Evolutionary conservation across 1,284 basidiomycete genomes (phyloP), one percentile per base, ranked within the genome.

Genomic region (Nidula niveotomentosa): DNA sequence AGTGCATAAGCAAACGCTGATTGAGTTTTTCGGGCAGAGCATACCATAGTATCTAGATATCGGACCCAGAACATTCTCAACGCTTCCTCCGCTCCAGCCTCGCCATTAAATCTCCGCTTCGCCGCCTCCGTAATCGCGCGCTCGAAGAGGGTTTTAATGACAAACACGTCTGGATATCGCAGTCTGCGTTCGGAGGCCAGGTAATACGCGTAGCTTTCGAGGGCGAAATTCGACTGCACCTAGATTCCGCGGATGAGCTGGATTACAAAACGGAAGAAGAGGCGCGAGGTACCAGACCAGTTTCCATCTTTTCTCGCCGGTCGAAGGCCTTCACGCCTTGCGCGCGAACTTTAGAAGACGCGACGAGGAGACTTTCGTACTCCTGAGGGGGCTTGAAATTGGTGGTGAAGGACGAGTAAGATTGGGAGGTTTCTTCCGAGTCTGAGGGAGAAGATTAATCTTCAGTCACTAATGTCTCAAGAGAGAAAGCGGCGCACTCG

Each of bases 361-460:
- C 69, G 13, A 96, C 81, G 45, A 97, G 79, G 7, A 88, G 72
- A 0, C 73, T 65, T 66, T 96, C 93, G 65, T 98, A 98, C 53
- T 88, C 80, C 13, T 81, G 72, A 0, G 88, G 77, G n/a, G 86
- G 79, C 56, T 85, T 84, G 69, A 90, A 80, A 43, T 82, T 80
- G 0, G 93, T 93, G 15, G 93, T 91, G 70, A 96, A 96, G 0
- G 87, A 83, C 1, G 94, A 96, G 68, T 95, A 97, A 2, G 83
- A 77, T 62, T 92, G 85, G 54, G 89, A 88, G 0, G 93, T 95
- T 15, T 89, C 83, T 39, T 93, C 90, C 52, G 88, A 79, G 59
- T 80, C 86, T 89, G 58, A 7, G 49, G 41, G 36, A 50, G 53
- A 35, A 58, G 44, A 57, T 30, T 57, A 49, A 36, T 18, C n/a